phyloP scores from a whole-genome alignment of 176 grass and related monocot species.

The Olyra latifolia region DNA sequence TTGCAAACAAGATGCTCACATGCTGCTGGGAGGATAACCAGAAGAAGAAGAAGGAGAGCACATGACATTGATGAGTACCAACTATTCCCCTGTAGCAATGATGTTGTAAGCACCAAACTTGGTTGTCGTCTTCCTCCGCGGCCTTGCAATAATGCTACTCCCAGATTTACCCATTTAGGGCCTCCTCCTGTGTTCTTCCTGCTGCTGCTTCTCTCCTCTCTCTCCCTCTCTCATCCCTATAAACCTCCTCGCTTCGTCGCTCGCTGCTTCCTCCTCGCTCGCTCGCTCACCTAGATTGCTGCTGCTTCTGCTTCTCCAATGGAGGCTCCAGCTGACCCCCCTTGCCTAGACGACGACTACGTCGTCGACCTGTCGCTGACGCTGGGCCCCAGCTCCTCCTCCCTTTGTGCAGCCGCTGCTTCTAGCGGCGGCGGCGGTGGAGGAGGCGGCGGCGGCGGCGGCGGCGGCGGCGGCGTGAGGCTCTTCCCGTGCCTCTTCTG shows the following conservation, averaged over 20 bases:
- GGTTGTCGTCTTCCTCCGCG: constrained; percentile 26
- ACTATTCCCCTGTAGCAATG: constrained; percentile 42
- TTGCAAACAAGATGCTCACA: background rate
- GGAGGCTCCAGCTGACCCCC: constrained; percentile 7
- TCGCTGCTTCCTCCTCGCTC: background rate
- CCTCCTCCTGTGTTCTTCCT: too few species aligned
- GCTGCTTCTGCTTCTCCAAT: background rate
- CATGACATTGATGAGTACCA: constrained; percentile 28
- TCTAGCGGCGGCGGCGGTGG: background rate
- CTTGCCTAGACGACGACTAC: background rate
- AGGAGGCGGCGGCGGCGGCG: background rate
- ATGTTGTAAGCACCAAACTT: constrained; percentile 43
- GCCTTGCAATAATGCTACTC: constrained; percentile 43
- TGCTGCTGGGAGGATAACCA: background rate
- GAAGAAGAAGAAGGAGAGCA: background rate
- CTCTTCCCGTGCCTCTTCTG: constrained; percentile 99
- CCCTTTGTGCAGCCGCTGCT: background rate
- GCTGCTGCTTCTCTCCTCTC: too few species aligned
- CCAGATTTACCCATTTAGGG: constrained; percentile 5
- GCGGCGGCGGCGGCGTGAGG: constrained; percentile 41
- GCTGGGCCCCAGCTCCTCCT: background rate
- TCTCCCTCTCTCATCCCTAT: constrained; percentile 4
- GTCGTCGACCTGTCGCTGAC: constrained; percentile 49
- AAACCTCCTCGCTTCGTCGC: background rate
- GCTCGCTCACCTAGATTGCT: too few species aligned